Evolutionary conservation across 176 grass and related monocot species (phyloP), one percentile per base, ranked within the genome.

Genomic region (Paspalum vaginatum): DNA sequence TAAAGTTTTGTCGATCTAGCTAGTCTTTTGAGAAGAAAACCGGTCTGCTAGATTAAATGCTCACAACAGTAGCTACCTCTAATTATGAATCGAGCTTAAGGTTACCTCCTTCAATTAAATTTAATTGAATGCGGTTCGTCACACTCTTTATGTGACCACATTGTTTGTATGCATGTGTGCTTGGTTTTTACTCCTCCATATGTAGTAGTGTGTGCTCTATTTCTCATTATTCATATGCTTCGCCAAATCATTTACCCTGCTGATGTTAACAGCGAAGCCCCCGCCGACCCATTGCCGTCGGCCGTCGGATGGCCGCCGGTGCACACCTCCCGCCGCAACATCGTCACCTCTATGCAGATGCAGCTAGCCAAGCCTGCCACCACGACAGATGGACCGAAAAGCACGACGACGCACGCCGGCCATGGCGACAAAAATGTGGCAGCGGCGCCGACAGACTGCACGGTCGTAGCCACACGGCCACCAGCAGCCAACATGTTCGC

Each of bases 291-390:
- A 46, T 13, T 76, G 52, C 65, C 85, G 3, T 8, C 89, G 0
- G 13, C 80, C 0, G 61, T 93, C 1, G 95, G 95, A 24, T 94
- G 95, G 95, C 95, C 95, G 1, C 95, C 95, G 0, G 72, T 98
- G 53, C 77, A 85, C 61, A 65, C 85, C 21, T 79, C 80, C 46
- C 43, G 95, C 26, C 91, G 84, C 64, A 91, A 89, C 53, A 72
- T 98, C 16, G 70, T 76, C 11, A 73, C 57, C 15, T 2, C 77
- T 5, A 72, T 73, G 59, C 75, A 80, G 1, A 72, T 73, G 59
- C 75, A 80, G 1, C 25, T 27, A 38, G 40, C 26, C 0, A 94
- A 87, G 79, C 22, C 80, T 0, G 26, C 26, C 1, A 4, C 12
- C 4, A 44, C n/a, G 5, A 4, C 9, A 2, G 79, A 79, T 0